Evolutionary conservation across 23 red algal species (phyloP).

Genomic region (Agarophyton chilense): DNA sequence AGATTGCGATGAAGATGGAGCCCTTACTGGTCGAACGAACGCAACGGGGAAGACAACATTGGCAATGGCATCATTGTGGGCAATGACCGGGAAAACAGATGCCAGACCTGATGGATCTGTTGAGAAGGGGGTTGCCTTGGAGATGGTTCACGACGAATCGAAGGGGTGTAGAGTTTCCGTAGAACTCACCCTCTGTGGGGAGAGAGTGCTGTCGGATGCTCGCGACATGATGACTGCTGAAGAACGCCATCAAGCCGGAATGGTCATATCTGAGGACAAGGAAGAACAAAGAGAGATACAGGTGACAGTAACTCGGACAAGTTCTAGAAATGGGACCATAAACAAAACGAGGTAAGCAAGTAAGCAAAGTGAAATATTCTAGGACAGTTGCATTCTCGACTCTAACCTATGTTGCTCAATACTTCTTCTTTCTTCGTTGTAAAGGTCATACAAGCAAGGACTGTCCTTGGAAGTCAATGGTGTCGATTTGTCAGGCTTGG

Average conservation of each 20-base stretch:
- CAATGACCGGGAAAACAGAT: conserved; percentile 66
- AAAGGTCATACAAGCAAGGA: conserved; percentile 55
- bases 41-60: conserved; percentile 81
- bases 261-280: not conserved
- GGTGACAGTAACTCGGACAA: conserved; percentile 17
- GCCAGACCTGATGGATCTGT: conserved; percentile 64
- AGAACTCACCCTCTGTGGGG: conserved; percentile 10
- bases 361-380: not conserved
- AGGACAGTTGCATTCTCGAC: not conserved
- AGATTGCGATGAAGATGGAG: conserved; percentile 48
- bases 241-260: conserved; percentile 3
- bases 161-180: conserved; percentile 53
- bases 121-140: conserved; percentile 44
- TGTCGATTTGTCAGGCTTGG: conserved; percentile 61
- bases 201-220: conserved; percentile 37
- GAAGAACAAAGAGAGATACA: not conserved
- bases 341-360: conserved; percentile 14
- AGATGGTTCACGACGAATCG: conserved; percentile 71
- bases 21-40: conserved; percentile 65
- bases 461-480: conserved; percentile 57
- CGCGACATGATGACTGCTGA: conserved; percentile 44
- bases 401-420: not conserved
- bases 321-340: conserved; percentile 12
- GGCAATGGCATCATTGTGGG: conserved; percentile 87
- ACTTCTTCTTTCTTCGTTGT: not conserved